A percentile compares a stretch with the other conserved stretches of the same genome.
Conservation (phyloP, 2,329 filamentous ascomycete genomes). For the Aspergillus tubingensis region DNA sequence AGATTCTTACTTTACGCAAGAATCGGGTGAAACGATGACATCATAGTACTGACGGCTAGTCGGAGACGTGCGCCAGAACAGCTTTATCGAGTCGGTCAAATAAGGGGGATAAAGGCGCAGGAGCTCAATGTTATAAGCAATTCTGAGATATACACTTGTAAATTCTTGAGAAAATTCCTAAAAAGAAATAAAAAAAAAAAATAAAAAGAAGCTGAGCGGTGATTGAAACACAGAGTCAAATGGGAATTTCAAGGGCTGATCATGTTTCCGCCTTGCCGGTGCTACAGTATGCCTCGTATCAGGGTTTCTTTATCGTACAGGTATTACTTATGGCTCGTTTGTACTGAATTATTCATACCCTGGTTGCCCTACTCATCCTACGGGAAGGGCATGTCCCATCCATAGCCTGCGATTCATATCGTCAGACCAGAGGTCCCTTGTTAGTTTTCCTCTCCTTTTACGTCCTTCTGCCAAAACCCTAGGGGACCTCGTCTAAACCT, state of each 20-base stretch:
- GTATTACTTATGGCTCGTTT: neutral
- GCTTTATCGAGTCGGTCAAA: conserved; percentile 12
- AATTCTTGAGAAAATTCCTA: too few relatives aligned
- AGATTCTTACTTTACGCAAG: neutral
- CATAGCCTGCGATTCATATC: neutral
- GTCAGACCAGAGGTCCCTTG: neutral
- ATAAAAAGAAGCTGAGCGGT: neutral
- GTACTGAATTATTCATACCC: neutral
- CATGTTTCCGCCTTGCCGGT: neutral
- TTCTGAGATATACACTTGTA: neutral
- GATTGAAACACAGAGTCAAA: neutral
- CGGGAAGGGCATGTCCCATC: neutral
- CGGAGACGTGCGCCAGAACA: neutral
- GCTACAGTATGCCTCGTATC: neutral
- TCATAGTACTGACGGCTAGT: conserved; percentile 19
- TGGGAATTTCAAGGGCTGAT: neutral
- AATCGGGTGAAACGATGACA: conserved; percentile 20
- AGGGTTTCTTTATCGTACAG: neutral
- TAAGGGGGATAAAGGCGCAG: neutral
- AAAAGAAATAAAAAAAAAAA: too few relatives aligned
- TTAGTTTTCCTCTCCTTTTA: neutral
- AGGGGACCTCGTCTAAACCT: too few relatives aligned
- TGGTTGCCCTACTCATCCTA: neutral
- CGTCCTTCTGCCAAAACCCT: too few relatives aligned
- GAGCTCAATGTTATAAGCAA: neutral